phyloP scores from a whole-genome alignment of 352 stramenopile species.

The Globisporangium paddicum region DNA sequence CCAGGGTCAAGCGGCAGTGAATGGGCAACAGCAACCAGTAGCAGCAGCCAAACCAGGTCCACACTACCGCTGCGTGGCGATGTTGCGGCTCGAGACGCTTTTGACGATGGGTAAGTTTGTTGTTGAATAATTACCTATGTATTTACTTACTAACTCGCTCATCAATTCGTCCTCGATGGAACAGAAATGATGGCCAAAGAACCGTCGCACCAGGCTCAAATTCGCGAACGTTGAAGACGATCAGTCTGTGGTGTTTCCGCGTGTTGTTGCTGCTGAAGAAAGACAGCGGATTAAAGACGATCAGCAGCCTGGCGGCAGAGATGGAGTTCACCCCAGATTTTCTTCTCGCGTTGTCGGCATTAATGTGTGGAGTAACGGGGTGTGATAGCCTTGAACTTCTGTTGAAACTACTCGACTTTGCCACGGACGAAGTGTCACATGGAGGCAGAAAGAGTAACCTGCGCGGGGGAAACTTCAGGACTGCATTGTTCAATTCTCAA shows the following conservation, averaged over 20 bases:
- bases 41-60: constrained; percentile 5
- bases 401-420: constrained; percentile 47
- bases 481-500: constrained; percentile 49
- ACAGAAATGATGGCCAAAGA: neutral
- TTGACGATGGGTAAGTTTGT: constrained; percentile 37
- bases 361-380: constrained; percentile 55
- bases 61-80: neutral
- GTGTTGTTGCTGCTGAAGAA: constrained; percentile 76
- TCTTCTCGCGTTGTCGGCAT: constrained; percentile 47
- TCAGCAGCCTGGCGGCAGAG: constrained; percentile 36
- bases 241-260: constrained; percentile 68
- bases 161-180: neutral
- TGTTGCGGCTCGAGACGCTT: constrained; percentile 12
- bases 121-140: neutral
- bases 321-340: constrained; percentile 66
- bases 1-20: constrained; percentile 4
- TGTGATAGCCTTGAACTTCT: constrained; percentile 54
- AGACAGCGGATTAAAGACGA: constrained; percentile 53
- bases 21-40: constrained; percentile 7
- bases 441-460: constrained; percentile 17
- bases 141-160: neutral
- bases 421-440: constrained; percentile 34
- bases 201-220: neutral
- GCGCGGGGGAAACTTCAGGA: constrained; percentile 20
- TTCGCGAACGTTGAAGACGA: constrained; percentile 24